phyloP scores from a whole-genome alignment of 2,329 filamentous ascomycete species.

The Penicillium sp. region DNA sequence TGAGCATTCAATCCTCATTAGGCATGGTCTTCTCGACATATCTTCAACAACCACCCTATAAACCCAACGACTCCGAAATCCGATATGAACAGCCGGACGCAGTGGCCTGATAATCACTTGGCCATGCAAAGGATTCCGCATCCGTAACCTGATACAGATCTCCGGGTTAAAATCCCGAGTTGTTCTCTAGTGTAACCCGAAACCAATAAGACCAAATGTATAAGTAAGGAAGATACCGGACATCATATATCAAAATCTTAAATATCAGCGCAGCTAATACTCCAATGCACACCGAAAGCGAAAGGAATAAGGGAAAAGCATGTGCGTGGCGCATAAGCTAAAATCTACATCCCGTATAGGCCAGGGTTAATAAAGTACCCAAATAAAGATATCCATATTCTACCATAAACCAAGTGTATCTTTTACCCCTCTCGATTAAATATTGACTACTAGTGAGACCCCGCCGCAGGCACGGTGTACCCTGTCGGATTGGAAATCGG shows the following conservation, averaged over 20 bases:
- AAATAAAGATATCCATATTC: background rate
- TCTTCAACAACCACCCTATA: background rate
- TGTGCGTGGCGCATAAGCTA: background rate
- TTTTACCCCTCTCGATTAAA: background rate
- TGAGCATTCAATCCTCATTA: background rate
- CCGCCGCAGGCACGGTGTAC: slow-evolving; percentile 5
- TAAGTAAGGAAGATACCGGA: background rate
- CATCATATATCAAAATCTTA: background rate
- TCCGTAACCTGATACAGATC: background rate
- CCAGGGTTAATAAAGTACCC: no score
- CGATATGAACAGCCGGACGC: background rate
- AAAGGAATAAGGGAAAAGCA: background rate
- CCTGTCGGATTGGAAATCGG: slow-evolving; percentile 10
- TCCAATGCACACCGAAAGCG: background rate
- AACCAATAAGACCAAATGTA: background rate
- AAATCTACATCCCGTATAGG: background rate
- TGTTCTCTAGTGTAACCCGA: slow-evolving; percentile 1
- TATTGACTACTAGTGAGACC: background rate
- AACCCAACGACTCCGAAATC: background rate
- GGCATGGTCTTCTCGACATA: background rate
- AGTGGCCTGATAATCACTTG: background rate
- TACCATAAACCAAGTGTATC: background rate
- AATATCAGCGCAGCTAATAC: background rate
- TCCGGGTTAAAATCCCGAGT: background rate
- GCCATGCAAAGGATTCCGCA: background rate